A percentile compares a stretch with the other conserved stretches of the same genome.
These are phyloP conservation scores for Uncinocarpus reesii DNA, from an alignment of 2,329 filamentous ascomycete genomes.

Conservation along the genomic window DNA sequence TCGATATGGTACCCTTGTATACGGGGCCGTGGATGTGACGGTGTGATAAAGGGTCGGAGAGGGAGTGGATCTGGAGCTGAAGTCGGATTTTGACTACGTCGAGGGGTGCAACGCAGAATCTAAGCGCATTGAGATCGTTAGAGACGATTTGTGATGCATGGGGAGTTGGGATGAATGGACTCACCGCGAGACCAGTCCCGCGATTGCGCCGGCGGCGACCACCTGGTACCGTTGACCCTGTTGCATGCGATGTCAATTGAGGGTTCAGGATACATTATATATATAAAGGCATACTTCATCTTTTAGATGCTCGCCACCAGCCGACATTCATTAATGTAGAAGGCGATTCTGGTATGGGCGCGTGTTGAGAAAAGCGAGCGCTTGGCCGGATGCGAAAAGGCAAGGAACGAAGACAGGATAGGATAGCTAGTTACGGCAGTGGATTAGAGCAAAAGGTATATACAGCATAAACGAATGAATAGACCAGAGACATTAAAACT, in stretches of 20 bases:
- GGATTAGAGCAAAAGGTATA: too few species aligned
- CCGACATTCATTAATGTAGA: conserved; percentile 50
- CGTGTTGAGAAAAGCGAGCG: background rate
- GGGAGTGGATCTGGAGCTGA: conserved; percentile 80
- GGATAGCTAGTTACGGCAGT: too few species aligned
- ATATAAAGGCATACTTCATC: conserved; percentile 48
- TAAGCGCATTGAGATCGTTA: conserved; percentile 26
- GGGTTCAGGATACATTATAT: background rate
- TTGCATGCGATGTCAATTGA: background rate
- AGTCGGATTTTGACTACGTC: conserved; percentile 98
- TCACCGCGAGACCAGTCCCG: conserved; percentile 80
- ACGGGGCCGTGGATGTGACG: conserved; percentile 38
- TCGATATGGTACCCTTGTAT: conserved; percentile 65
- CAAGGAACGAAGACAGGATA: background rate
- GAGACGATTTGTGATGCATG: background rate
- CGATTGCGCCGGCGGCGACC: conserved; percentile 55
- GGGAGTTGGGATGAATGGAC: conserved; percentile 7
- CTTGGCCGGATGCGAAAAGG: background rate
- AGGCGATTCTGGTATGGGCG: background rate
- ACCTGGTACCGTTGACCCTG: conserved; percentile 59
- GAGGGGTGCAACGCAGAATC: conserved; percentile 87
- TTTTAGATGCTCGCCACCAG: conserved; percentile 53
- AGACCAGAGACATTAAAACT: too few species aligned
- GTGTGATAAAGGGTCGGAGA: conserved; percentile 60
- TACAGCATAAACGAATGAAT: too few species aligned